Base-by-base conservation (phyloP, 1,139 yeast genomes). In the Yamadazyma jaroonii region DNA sequence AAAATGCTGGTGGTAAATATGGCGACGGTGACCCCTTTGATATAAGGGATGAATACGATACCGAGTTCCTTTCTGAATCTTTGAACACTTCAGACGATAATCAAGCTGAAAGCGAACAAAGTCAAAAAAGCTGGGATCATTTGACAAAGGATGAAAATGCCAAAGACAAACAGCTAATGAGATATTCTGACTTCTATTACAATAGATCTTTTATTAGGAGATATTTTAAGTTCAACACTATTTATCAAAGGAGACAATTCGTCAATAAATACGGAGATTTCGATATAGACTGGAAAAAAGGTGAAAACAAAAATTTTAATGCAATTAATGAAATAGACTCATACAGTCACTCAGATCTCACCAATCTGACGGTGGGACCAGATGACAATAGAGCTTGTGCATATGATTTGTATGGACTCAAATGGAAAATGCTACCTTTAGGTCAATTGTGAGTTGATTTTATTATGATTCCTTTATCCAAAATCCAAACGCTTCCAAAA, bases 381-480 rank as follows among this genome's bases (percentile, higher is more conserved):
- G 48, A 47, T 35, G 40, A 37, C 5, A 38, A 43, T 22, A 45
- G 52, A 28, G 45, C 49, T 4, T 70, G 74, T 44, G 26, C 42
- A 2, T 70, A 71, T 41, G 72, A 67, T 40, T 51, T 43, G 33
- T 62, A 64, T 33, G 79, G 79, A 1, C 50, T 75, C 28, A 73
- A 70, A 44, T 76, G 81, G 80, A 74, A 74, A 43, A 66, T 76
- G 42, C 74, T 77, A 2, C 66, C 74, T 3, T 45, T 73, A 6
- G 68, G 74, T 13, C 75, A 71, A 42, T 49, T 69, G 7, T 68
- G 49, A 26, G 20, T 4, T 9, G 4, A 23, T 23, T n/a, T n/a
- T 5, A 25, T 25, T 4, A 12, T 13, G 6, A 28, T 11, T 3
- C 9, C 6, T n/a, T 29, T 29, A 32, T 12, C 38, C 29, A 32